Base-by-base conservation (phyloP, 2,329 filamentous ascomycete genomes). In the Venturiaceae sp. region DNA sequence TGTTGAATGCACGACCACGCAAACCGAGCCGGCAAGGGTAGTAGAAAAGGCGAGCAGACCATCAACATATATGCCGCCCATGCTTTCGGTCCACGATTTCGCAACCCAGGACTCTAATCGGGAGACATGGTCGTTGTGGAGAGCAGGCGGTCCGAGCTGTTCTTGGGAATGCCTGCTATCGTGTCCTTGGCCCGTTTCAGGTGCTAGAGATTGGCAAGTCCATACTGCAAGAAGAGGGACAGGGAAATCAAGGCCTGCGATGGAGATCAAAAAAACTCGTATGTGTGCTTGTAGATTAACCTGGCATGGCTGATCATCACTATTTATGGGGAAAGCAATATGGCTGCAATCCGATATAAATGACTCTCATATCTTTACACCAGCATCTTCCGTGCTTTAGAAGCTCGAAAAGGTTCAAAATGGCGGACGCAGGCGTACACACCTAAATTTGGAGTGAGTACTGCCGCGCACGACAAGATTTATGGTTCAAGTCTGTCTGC, bases 361-460 rank as follows among this genome's bases (percentile, higher is more conserved):
- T 13, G 21, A 26, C 14, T n/a, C 6, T n/a, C 5, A 8, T 8
- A 39, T 39, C 72, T 77, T 47, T 16, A 5, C 41, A 14, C 41
- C 68, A 76, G 23, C 21, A 47, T 47, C 41, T 28, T 28, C 23
- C 21, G 23, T 28, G 41, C 9, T 47, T 16, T 14, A 16, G n/a
- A 28, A 5, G 11, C 41, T 28, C 30, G 11, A 13, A 5, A 5
- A 8, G 3, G 26, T 6, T 2, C 16, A 7, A n/a, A 50, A 28
- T 30, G 44, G 23, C 8, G 14, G 26, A 4, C 8, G 11, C 41
- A 28, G 7, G 11, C 21, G 21, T 14, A 14, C 5, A 26, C 14
- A 28, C 21, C 21, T 14, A 28, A 46, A 6, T 8, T 30, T 50
- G 23, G 14, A 30, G 23, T 50, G 5, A 30, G 14, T 16, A n/a